A percentile compares a stretch with the other conserved stretches of the same genome.
Evolutionary conservation across 2,329 filamentous ascomycete genomes (phyloP).

Genomic region (Colletotrichum sidae): DNA sequence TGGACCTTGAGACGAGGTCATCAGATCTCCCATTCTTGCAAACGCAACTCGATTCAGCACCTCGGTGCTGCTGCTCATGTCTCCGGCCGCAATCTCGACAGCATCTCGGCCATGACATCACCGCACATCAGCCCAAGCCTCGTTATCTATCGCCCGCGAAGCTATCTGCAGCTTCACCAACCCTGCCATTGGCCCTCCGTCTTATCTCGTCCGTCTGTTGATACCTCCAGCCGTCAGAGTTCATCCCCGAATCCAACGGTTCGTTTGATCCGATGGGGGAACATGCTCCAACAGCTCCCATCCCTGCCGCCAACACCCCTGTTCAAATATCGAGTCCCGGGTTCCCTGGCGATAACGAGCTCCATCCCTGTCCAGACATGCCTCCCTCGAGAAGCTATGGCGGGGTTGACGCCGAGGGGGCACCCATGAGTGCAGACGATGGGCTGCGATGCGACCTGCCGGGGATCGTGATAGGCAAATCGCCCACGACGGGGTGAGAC

Average conservation of each 20-base stretch:
- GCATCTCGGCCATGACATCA: constrained; percentile 22
- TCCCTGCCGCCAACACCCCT: neutral
- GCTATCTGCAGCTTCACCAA: neutral
- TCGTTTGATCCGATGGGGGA: constrained; percentile 22
- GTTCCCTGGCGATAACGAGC: constrained; percentile 4
- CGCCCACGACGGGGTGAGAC: neutral
- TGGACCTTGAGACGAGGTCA: too few relatives aligned
- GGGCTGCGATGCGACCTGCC: neutral
- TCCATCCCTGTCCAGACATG: neutral
- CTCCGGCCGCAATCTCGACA: neutral
- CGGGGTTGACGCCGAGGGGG: neutral
- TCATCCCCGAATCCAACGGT: constrained; percentile 32
- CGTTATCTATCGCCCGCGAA: neutral
- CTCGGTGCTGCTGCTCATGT: neutral
- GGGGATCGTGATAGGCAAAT: neutral
- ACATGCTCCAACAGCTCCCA: neutral
- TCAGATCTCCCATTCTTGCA: too few relatives aligned
- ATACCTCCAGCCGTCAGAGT: constrained; percentile 2
- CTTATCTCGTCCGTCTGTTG: constrained; percentile 19
- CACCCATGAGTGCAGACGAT: constrained; percentile 6
- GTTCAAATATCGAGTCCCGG: neutral
- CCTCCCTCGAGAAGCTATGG: neutral
- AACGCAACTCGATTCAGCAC: constrained; percentile 1
- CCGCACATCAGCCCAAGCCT: constrained; percentile 3
- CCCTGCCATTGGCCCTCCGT: constrained; percentile 18